Base-by-base conservation (phyloP, 23 red algal genomes). In the Cyanidium caldarium region DNA sequence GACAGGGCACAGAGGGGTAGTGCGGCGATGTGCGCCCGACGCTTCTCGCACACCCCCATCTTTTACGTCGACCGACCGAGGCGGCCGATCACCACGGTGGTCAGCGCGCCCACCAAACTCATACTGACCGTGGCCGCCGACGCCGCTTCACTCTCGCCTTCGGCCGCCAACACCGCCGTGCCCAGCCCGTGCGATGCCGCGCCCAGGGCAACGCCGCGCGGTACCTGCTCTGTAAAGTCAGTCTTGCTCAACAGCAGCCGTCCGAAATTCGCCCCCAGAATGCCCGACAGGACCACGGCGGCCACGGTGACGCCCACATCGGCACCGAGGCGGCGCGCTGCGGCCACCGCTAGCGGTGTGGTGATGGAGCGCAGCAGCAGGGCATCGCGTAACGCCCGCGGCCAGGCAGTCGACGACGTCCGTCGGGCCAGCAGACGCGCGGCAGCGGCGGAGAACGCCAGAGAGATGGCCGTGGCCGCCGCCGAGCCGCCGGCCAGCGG, bases 261-360 rank as follows among this genome's bases (percentile, higher is more conserved):
- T 7, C 65, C 65, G 16, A 68, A 37, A 40, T 37, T 68, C 5
- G 65, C 65, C 2, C 65, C 65, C 3, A 68, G 65, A 37, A 68
- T 68, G 20, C 65, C 65, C 12, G 65, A 68, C 31, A 68, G 31
- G 34, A 68, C 30, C 14, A 68, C 37, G 35, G 30, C 37, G 26
- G 34, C 33, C 16, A 68, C 65, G 29, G 65, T 40, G 34, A 68
- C 31, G 37, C 65, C 19, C 20, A n/a, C 37, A 68, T 68, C 65
- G 12, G 37, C 65, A 19, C 34, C 15, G 12, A 68, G 31, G 35
- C 33, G 33, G 2, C 31, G 12, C 10, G 65, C 2, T 5, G 37
- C 17, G 2, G 65, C 65, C 30, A 68, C 19, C 33, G 34, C 65
- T 21, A 68, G 37, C 37, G 65, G 65, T n/a, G 37, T 68, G 2